Base-by-base conservation (phyloP, 1,284 basidiomycete genomes). In the Ustilago sp. region DNA sequence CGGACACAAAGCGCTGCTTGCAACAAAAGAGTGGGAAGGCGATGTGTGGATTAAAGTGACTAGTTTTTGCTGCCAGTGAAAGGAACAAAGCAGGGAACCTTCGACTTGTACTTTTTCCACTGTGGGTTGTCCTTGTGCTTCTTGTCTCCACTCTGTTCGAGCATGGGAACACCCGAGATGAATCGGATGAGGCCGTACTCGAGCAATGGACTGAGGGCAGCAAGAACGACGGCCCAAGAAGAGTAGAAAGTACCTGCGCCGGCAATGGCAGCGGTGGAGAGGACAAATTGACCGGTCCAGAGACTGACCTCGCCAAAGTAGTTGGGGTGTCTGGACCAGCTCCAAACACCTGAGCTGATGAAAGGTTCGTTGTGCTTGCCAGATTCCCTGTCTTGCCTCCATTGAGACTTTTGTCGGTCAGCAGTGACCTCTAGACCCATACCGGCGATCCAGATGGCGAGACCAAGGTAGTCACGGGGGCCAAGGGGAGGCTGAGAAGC, bases 291-390 rank as follows among this genome's bases (percentile, higher is more conserved):
- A 11, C 91, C 91, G 3, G 89, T 89, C 90, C 92, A 93, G 19
- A 93, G 88, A 3, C 91, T 90, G 12, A 93, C 89, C 87, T 94
- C 93, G 31, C 91, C 92, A 39, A 93, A 89, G 84, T 93, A 93
- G 87, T 93, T 93, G 39, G 92, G 92, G 80, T 93, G 93, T 39
- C 93, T 87, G 71, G 90, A 91, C 67, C 91, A 86, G 45, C 89
- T 87, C 92, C 93, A 94, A 11, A 93, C 86, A 0, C 93, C 93
- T 35, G 87, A 88, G 5, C 88, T 89, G 77, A 94, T 92, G 82
- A 94, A 93, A 79, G 90, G 89, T 79, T 93, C 91, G 51, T 91
- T 89, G 82, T 94, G 92, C 75, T 91, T 87, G 80, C 92, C 92
- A 12, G 87, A 88, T n/a, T 91, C 88, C 82, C 91, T 92, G 4